These are phyloP conservation scores for Hordeum pubiflorum DNA, from an alignment of 202 grass and related monocot genomes.

Conservation along the genomic window DNA sequence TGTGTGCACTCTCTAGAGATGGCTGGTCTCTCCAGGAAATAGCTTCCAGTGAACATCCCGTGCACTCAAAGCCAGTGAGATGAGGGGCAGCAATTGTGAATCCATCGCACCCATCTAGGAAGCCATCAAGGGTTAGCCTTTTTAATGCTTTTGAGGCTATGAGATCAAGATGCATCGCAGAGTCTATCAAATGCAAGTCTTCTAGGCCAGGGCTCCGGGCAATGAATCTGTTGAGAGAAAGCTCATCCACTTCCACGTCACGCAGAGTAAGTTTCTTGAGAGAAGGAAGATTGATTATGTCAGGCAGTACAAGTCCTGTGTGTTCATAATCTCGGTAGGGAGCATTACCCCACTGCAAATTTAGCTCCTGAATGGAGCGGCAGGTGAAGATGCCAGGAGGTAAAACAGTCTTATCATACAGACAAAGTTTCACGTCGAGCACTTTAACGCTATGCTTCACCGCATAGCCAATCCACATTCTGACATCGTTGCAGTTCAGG, in stretches of 20 bases:
- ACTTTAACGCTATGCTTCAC: conserved; percentile 36
- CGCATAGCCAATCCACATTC: conserved; percentile 25
- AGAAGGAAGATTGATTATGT: conserved; percentile 25
- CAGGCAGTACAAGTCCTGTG: background rate
- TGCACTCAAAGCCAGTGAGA: conserved; percentile 23
- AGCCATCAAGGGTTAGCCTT: conserved; percentile 26
- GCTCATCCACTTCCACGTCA: background rate
- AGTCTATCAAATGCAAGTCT: conserved; percentile 20
- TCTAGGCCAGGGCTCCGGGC: conserved; percentile 18
- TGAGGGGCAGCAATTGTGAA: conserved; percentile 11
- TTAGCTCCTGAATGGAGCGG: conserved; percentile 20
- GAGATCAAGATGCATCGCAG: background rate
- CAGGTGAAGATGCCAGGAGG: conserved; percentile 26
- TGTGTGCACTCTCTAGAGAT: conserved; percentile 21
- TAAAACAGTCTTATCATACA: background rate
- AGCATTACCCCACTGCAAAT: conserved; percentile 9
- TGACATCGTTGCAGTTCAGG: conserved; percentile 19
- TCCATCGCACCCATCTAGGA: background rate
- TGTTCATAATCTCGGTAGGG: background rate
- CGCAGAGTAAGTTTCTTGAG: conserved; percentile 20
- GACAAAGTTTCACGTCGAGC: background rate
- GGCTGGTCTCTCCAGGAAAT: conserved; percentile 10
- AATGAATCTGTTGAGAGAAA: conserved; percentile 11
- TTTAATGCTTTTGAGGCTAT: conserved; percentile 20
- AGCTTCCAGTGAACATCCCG: background rate